Evolutionary conservation across 371 early-diverging fungal species (phyloP), one percentile per base, ranked within the genome.

Genomic region (Coemansia sp.): DNA sequence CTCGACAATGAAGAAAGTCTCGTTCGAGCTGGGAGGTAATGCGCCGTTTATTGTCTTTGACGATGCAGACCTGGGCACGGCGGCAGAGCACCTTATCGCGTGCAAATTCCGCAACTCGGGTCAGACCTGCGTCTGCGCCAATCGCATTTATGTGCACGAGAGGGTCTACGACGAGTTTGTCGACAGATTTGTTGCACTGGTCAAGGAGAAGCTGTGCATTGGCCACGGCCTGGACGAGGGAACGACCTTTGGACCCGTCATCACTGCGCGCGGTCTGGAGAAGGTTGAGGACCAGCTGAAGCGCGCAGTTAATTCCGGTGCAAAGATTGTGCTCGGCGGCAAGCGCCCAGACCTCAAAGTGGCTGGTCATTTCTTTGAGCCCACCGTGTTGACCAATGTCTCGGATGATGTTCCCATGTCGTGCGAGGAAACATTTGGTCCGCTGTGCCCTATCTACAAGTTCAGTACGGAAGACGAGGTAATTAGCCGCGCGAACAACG

Each of bases 21-120:
- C 91, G 12, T 72, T 92, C 79, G 93, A 92, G 67, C 74, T 92
- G 5, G 93, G 93, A 49, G 93, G 92, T 55, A 92, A 92, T 62
- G 94, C 96, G 9, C 87, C 96, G 3, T 92, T 93, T 62, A 92
- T 95, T 68, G 91, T 94, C 4, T 94, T 95, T 78, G 92, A 86
- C 63, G 89, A 90, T 69, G 91, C 91, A 5, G 86, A 90, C 66
- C 38, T 91, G 4, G 79, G 81, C 44, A 64, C 72, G 38, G 90
- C 91, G 10, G 86, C 88, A 16, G 82, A 84, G 46, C 82, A 82
- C 62, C 64, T 76, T 18, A 69, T 95, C 29, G 78, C 78, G 4
- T 84, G 88, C 66, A 95, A 94, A 77, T 94, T 91, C 82, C 83
- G 94, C 62, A 88, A 89, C 62, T 83, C 90, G 33, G 96, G 95